Evolutionary conservation across 257 asterid genomes (phyloP), one percentile per base, ranked within the genome.

Genomic region (Rehmannia glutinosa): DNA sequence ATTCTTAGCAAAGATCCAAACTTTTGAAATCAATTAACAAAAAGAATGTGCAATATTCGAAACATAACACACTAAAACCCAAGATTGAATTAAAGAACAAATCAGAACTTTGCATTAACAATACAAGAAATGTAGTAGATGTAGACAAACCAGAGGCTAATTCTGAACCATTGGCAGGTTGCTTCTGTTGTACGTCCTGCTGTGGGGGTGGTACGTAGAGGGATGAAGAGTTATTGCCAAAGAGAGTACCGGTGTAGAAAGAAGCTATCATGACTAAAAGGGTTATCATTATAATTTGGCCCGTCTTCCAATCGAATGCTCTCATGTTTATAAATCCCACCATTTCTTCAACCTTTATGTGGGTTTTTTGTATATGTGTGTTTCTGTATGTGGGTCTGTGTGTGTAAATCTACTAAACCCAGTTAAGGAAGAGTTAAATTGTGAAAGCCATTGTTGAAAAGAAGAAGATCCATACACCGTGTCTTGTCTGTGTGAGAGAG

Each of bases 181-280:
- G 65, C 2, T 64, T 51, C 11, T 58, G 77, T 70, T 78, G 78
- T 58, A 63, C 75, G 38, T 59, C 68, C 7, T 59, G 74, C 62
- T 64, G 80, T 47, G 66, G 45, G 25, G 36, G 70, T 49, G 77
- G 76, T 28, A 59, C 80, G 58, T 75, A 51, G 23, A 72, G 41
- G 46, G 82, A 51, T n/a, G n/a, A n/a, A 35, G 86, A 71, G 28
- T 49, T 81, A 55, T 77, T 75, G 71, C 84, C 81, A 35, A 83
- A 81, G 62, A 87, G 88, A n/a, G 95, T 80, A 62, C 97, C 99
- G 11, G 81, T 73, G 82, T 84, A 91, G 75, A 94, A 91, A 24
- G 95, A 88, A 77, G 77, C 96, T 1, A 84, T 77, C 95, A 85
- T 87, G 69, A 91, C 80, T 60, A 91, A 69, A 70, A 91, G 95